Evolutionary conservation across 1,284 basidiomycete genomes (phyloP).

Genomic region (Prillingera fragicola): DNA sequence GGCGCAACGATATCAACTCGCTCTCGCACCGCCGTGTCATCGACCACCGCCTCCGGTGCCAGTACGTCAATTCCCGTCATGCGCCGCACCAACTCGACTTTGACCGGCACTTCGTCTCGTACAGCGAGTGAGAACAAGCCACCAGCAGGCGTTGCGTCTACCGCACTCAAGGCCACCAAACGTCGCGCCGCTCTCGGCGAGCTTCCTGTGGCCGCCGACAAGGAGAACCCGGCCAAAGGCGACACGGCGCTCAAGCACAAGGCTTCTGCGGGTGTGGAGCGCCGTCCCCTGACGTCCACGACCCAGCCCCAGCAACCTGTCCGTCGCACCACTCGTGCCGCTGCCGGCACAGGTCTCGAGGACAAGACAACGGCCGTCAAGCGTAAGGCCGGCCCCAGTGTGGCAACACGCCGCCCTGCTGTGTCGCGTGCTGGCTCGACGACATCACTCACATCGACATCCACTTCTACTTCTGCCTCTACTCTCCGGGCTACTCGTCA

Average conservation of each 20-base stretch:
- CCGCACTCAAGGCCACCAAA: conserved; percentile 8
- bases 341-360: conserved; percentile 5
- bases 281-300: conserved; percentile 25
- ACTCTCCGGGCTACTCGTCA: conserved; percentile 3
- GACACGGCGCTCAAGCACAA: conserved; percentile 14
- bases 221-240: conserved; percentile 17
- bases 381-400: conserved; percentile 22
- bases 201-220: conserved; percentile 31
- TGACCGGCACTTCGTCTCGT: conserved; percentile 9
- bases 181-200: conserved; percentile 44
- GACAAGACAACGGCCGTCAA: conserved; percentile 23
- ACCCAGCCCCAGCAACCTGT: conserved; percentile 7
- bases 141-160: too few species aligned
- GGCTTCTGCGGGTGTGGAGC: conserved; percentile 11
- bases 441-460: conserved; percentile 5
- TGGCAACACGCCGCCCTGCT: conserved; percentile 4
- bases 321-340: conserved; percentile 7
- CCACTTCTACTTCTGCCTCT: conserved; percentile 10
- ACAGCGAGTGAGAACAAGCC: conserved; percentile 14
- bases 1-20: conserved; percentile 23
- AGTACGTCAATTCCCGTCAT: conserved; percentile 33
- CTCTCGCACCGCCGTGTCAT: conserved; percentile 15
- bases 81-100: conserved; percentile 28
- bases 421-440: background rate
- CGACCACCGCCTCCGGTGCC: conserved; percentile 11